A percentile compares a stretch with the other conserved stretches of the same genome.
Evolutionary conservation across 768 basidiomycete species (phyloP).

Genomic region (Ramaria rubella): DNA sequence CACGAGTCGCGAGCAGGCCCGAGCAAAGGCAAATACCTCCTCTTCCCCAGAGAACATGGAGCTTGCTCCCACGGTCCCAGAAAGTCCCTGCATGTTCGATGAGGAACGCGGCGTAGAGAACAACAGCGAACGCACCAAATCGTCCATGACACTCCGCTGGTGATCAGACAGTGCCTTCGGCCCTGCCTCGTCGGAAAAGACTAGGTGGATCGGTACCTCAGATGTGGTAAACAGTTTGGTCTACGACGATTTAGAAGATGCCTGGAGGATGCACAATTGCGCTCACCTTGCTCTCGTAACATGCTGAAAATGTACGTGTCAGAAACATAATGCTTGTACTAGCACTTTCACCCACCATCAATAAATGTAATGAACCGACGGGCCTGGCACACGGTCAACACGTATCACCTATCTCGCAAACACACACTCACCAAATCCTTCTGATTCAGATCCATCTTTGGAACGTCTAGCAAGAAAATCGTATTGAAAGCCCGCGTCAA

Average conservation of each 20-base stretch:
- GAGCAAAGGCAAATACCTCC: conserved; percentile 94
- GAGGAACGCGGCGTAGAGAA: conserved; percentile 12
- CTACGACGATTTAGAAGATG: conserved; percentile 29
- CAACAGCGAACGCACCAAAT: conserved; percentile 53
- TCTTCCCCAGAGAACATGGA: conserved; percentile 96
- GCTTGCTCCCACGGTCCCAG: conserved; percentile 66
- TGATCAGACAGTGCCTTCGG: conserved; percentile 60
- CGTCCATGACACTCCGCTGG: conserved; percentile 92
- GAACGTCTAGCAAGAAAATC: conserved; percentile 81
- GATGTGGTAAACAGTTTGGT: conserved; percentile 90
- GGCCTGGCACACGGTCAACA: conserved; percentile 46
- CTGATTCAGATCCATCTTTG: conserved; percentile 77
- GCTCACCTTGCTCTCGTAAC: conserved; percentile 91
- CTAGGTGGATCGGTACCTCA: conserved; percentile 83
- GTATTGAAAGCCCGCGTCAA: conserved; percentile 84
- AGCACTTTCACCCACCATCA: conserved; percentile 54
- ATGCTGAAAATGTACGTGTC: conserved; percentile 41
- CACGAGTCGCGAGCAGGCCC: conserved; percentile 81
- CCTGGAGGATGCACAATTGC: background rate
- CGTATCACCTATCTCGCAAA: background rate
- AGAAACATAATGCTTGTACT: background rate
- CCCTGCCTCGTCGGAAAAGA: conserved; percentile 71
- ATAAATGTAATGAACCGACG: conserved; percentile 96
- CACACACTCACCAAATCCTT: conserved; percentile 69
- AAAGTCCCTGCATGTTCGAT: conserved; percentile 53